A percentile compares a stretch with the other conserved stretches of the same genome.
Conservation (phyloP, 2,329 filamentous ascomycete species). For the Chrysoporthe cubensis region DNA sequence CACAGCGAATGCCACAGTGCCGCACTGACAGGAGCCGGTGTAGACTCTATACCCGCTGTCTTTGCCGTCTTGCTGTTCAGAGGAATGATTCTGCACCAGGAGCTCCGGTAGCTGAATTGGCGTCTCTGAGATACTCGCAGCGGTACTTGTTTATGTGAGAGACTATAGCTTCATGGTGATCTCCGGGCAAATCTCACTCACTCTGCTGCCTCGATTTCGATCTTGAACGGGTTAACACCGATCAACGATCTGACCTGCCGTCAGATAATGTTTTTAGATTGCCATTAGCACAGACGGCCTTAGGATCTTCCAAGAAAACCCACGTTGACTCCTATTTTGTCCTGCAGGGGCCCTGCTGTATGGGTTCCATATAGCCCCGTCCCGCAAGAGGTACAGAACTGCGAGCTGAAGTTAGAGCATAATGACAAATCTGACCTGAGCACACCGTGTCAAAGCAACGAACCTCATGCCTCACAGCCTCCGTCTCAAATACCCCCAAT, state of each 20-base stretch:
- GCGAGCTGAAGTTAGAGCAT: background rate
- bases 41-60: constrained; percentile 26
- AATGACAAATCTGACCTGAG: background rate
- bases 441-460: background rate
- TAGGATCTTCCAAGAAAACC: background rate
- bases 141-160: constrained; percentile 9
- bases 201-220: constrained; percentile 28
- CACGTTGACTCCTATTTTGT: constrained; percentile 35
- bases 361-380: constrained; percentile 37
- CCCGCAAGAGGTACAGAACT: constrained; percentile 38
- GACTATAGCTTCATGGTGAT: accelerated
- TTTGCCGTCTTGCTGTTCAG: background rate
- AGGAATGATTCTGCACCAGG: background rate
- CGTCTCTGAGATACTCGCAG: constrained; percentile 4
- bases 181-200: background rate
- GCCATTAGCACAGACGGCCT: background rate
- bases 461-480: constrained; percentile 33
- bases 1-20: constrained; percentile 32
- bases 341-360: constrained; percentile 31
- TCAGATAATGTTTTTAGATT: background rate
- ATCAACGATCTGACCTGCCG: constrained; percentile 29
- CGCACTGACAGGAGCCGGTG: constrained; percentile 36
- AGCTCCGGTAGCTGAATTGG: background rate
- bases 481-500: constrained; percentile 21
- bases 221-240: constrained; percentile 33